A percentile compares a stretch with the other conserved stretches of the same genome.
phyloP scores from a whole-genome alignment of 2,329 filamentous ascomycete species.

The Pseudogymnoascus sp. region DNA sequence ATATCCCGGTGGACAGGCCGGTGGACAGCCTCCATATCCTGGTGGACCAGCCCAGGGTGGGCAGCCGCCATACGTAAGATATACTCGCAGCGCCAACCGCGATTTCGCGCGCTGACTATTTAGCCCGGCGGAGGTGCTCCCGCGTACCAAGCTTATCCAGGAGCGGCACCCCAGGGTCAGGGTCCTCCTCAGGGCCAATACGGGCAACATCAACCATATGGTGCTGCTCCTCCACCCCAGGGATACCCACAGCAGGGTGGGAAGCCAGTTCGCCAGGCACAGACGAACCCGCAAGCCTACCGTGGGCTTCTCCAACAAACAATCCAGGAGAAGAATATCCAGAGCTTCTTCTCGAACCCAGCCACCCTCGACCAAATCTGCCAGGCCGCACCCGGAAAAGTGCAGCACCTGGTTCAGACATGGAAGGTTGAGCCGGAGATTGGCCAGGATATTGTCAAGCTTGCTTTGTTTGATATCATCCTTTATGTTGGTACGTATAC shows the following conservation, averaged over 20 bases:
- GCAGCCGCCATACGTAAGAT: conserved; percentile 4
- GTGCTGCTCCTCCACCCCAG: not conserved
- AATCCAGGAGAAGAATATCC: conserved; percentile 13
- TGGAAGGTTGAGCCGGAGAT: conserved; percentile 27
- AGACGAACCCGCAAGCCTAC: conserved; percentile 12
- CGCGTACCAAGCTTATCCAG: not conserved
- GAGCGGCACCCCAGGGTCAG: not conserved
- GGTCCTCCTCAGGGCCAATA: not conserved
- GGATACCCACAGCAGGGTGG: conserved; percentile 14
- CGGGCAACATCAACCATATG: not conserved
- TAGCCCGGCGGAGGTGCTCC: not conserved
- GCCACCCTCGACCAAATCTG: conserved; percentile 12
- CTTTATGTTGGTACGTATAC: conserved; percentile 22
- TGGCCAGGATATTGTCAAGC: conserved; percentile 28
- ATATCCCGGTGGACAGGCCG: not conserved
- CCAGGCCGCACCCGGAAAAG: conserved; percentile 11
- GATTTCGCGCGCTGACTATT: not conserved
- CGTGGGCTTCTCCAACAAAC: conserved; percentile 14
- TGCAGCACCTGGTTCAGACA: conserved; percentile 19
- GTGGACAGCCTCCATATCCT: not conserved
- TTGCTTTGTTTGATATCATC: conserved; percentile 28
- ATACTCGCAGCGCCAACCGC: not conserved
- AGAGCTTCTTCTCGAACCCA: conserved; percentile 9
- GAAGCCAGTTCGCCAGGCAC: conserved; percentile 8
- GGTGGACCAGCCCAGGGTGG: not conserved